phyloP scores from a whole-genome alignment of 2,329 filamentous ascomycete species.

The Nigrospora sphaerica region DNA sequence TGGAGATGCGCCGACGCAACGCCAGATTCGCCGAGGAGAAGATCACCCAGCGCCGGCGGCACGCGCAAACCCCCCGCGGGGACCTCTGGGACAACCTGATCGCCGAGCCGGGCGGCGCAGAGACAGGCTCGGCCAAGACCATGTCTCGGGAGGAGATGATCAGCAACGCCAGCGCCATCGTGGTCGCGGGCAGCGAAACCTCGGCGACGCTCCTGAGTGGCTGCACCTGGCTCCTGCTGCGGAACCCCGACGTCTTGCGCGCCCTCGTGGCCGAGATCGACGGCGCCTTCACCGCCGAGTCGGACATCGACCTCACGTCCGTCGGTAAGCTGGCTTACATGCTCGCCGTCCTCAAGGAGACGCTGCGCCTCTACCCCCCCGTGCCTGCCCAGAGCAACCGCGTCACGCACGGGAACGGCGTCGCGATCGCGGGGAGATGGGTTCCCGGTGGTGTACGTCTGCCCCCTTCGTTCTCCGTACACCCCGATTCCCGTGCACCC shows the following conservation, averaged over 20 bases:
- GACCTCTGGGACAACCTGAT: constrained; percentile 14
- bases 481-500: too few relatives aligned
- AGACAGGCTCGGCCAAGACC: constrained; percentile 1
- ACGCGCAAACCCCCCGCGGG: constrained; percentile 7
- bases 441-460: constrained; percentile 10
- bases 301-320: constrained; percentile 23
- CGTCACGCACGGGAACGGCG: constrained; percentile 11
- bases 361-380: constrained; percentile 25
- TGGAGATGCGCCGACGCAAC: neutral
- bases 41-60: constrained; percentile 7
- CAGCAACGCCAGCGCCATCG: constrained; percentile 13
- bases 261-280: constrained; percentile 26
- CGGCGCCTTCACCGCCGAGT: constrained; percentile 15
- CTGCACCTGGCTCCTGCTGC: constrained; percentile 14
- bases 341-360: constrained; percentile 23
- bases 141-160: constrained; percentile 13
- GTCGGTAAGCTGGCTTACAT: constrained; percentile 27
- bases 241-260: constrained; percentile 16
- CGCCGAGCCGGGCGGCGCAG: constrained; percentile 3
- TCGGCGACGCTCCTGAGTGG: constrained; percentile 16
- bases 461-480: neutral
- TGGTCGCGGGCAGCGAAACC: constrained; percentile 18
- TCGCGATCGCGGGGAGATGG: constrained; percentile 14
- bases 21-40: constrained; percentile 6
- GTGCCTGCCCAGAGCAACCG: constrained; percentile 17